Base-by-base conservation (phyloP, 2,329 filamentous ascomycete genomes). In the Aureobasidium sp. region DNA sequence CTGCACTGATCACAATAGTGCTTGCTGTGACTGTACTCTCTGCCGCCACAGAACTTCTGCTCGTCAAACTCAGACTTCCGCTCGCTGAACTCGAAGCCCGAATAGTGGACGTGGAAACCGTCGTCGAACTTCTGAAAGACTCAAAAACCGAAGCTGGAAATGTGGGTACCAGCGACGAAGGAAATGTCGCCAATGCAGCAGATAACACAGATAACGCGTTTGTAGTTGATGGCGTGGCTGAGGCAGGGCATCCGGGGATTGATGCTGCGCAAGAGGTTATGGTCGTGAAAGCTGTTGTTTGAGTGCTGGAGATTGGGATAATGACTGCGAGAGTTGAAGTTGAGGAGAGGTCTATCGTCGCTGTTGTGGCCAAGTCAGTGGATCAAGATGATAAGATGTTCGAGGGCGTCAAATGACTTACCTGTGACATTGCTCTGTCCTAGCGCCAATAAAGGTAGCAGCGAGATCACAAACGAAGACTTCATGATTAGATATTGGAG, bases 201-300 rank as follows among this genome's bases (percentile, higher is more conserved):
- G 53, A 50, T 12, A 59, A 48, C 14, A 59, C 56, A 10, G 54
- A 55, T 4, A 57, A 22, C 2, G 57, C 57, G 32, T 59, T 57
- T 3, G 48, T 53, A 6, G 42, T 55, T 14, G n/a, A 19, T 16
- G 21, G 3, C 12, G 11, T n/a, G 22, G 38, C 11, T 16, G 14
- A n/a, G 32, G 21, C 21, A 14, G n/a, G 22, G 7, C 27, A 39
- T 1, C 10, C 52, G 19, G 17, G 29, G n/a, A 21, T 17, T 10
- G 14, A 22, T 5, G 53, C 34, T 7, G 47, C 42, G 38, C 51
- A 49, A 35, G 55, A 41, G 8, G 54, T 52, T 10, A 59, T 52
- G 12, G 57, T 57, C 10, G 48, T 49, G 3, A 40, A 53, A 6
- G 52, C 54, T 1, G 57, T 55, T 0, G 57, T 35, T 2, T 32